phyloP scores from a whole-genome alignment of 441 rosid species.

The Dalechampia spathulata region DNA sequence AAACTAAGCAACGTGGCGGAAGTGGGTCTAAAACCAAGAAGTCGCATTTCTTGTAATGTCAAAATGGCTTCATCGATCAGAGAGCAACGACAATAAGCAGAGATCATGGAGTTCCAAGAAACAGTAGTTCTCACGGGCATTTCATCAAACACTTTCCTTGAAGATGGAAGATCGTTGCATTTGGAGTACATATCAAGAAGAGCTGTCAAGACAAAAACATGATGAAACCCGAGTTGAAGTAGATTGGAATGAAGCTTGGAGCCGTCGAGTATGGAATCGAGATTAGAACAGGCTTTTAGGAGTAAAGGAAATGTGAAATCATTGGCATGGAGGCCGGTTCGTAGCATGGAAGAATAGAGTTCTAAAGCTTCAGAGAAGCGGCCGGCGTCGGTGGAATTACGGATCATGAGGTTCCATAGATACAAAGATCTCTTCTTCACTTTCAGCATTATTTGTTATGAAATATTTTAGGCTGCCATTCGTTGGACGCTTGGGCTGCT shows the following conservation, averaged over 20 bases:
- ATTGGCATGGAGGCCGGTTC: slow-evolving; percentile 15
- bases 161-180: slow-evolving; percentile 38
- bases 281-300: slow-evolving; percentile 18
- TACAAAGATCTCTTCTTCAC: slow-evolving; percentile 12
- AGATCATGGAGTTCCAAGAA: slow-evolving; percentile 66
- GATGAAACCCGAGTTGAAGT: slow-evolving; percentile 16
- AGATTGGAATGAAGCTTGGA: slow-evolving; percentile 12
- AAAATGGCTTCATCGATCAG: slow-evolving; percentile 13
- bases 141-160: slow-evolving; percentile 62
- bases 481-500: no score
- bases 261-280: slow-evolving; percentile 12
- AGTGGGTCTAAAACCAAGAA: slow-evolving; percentile 15
- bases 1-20: slow-evolving; percentile 17
- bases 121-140: slow-evolving; percentile 52
- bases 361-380: slow-evolving; percentile 2
- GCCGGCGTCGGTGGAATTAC: slow-evolving; percentile 13
- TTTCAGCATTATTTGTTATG: no score
- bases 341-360: slow-evolving; percentile 12
- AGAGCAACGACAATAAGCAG: slow-evolving; percentile 19
- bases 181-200: slow-evolving; percentile 31
- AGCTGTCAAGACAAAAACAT: slow-evolving; percentile 19
- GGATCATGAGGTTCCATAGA: slow-evolving; percentile 24
- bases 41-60: slow-evolving; percentile 15
- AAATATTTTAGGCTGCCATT: no score
- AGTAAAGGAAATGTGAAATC: slow-evolving; percentile 23